Base-by-base conservation (phyloP, 805 yeast species). In the Spathaspora hagerdaliae region DNA sequence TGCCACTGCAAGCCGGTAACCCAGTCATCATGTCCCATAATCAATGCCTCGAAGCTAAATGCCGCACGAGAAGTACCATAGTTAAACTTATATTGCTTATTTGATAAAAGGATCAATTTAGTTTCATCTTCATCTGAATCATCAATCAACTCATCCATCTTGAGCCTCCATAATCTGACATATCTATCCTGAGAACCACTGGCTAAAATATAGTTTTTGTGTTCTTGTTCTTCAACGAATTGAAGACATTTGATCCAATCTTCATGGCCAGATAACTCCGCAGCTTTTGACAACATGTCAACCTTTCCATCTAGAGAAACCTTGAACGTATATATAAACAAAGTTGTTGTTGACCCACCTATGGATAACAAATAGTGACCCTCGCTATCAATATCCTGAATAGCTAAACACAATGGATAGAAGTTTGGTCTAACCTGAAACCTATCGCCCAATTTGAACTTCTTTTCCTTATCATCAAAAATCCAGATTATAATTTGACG, bases 1-100 rank as follows among this genome's bases (percentile, higher is more conserved):
- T 85, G 87, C 98, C 99, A 94, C 45, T 75, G 71, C 39, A 94
- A 70, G 8, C 88, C 81, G 2, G 92, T 81, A 26, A 95, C 83
- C 99, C 99, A 94, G 63, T 94, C 99, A 61, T 94, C 99, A 64
- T 94, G 99, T 7, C 99, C 99, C 85, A 94, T 84, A 26, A 94
- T 81, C 48, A 94, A 77, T 0, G 99, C 97, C 58, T 95, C 99
- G 58, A 91, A 89, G 52, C 80, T 81, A 42, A 90, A 75, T 5
- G 85, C 79, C 47, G 78, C 79, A 42, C 68, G 61, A 2, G 73
- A 59, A 0, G 53, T 56, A 6, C 55, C 54, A 34, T 76, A 57
- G 10, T 58, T 54, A 51, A 89, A 81, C 49, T 79, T 77, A 61
- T 86, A 82, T 63, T 83, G 86, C 54, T 85, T 89, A 65, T 87